Percentiles rank a stretch among this genome's conserved stretches.
These are phyloP conservation scores for Microdochium paspali DNA, from an alignment of 2,329 filamentous ascomycete genomes.

Conservation along the genomic window DNA sequence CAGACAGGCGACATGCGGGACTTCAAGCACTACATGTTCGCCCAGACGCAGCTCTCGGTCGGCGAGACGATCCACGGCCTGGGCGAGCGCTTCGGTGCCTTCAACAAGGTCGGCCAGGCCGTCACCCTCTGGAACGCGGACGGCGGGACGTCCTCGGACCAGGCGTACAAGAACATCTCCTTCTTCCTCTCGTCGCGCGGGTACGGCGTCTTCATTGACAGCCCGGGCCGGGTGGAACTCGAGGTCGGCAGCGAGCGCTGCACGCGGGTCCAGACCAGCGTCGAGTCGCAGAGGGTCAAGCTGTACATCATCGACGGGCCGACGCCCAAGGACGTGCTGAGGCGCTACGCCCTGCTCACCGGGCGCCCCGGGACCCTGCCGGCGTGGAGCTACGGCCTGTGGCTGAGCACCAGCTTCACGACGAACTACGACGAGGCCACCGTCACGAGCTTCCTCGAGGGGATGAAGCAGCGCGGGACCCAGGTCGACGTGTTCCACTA, in stretches of 20 bases:
- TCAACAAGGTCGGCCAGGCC: constrained; percentile 66
- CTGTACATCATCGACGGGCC: constrained; percentile 67
- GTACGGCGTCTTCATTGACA: constrained; percentile 70
- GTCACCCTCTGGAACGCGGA: constrained; percentile 57
- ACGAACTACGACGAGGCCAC: constrained; percentile 64
- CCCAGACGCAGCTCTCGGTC: constrained; percentile 42
- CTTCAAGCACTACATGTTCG: constrained; percentile 46
- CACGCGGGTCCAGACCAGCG: constrained; percentile 58
- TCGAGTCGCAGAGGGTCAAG: constrained; percentile 60
- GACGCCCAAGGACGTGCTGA: constrained; percentile 61
- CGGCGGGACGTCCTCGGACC: constrained; percentile 58
- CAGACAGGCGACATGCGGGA: constrained; percentile 42
- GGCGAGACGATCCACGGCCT: constrained; percentile 65
- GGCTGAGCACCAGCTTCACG: constrained; percentile 69
- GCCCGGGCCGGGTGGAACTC: constrained; percentile 58
- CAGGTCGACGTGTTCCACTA: constrained; percentile 67
- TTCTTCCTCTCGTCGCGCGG: constrained; percentile 65
- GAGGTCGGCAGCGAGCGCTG: constrained; percentile 69
- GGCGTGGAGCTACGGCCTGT: constrained; percentile 67
- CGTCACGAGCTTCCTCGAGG: constrained; percentile 57
- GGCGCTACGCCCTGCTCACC: constrained; percentile 57
- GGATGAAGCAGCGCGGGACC: constrained; percentile 56
- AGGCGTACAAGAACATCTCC: constrained; percentile 63
- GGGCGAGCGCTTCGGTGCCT: constrained; percentile 67
- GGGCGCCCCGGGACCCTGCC: constrained; percentile 57